Percentiles rank a stretch among this genome's conserved stretches.
Evolutionary conservation across 257 asterid genomes (phyloP).

Genomic region (Parsonsia alboflavescens): DNA sequence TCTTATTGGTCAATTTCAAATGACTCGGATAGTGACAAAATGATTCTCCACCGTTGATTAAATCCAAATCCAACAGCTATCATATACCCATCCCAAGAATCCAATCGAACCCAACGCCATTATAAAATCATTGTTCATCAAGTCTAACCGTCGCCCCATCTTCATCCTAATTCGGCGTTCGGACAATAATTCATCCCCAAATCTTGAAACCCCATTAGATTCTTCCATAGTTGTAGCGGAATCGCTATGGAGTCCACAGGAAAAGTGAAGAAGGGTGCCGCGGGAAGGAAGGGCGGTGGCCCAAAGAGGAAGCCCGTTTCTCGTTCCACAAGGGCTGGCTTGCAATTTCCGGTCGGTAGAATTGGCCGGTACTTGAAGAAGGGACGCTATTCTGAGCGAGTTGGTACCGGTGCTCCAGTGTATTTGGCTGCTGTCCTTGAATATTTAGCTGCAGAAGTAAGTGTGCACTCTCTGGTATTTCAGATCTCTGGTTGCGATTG

Average conservation of each 20-base stretch:
- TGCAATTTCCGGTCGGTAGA: slow-evolving; percentile 24
- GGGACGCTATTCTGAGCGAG: slow-evolving; percentile 27
- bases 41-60: slow-evolving; percentile 10
- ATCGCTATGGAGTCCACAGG: slow-evolving; percentile 23
- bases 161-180: background rate
- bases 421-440: slow-evolving; percentile 28
- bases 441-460: slow-evolving; percentile 29
- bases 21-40: slow-evolving; percentile 19
- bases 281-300: slow-evolving; percentile 39
- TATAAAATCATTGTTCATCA: slow-evolving; percentile 9
- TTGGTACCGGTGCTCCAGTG: slow-evolving; percentile 20
- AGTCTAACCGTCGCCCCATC: background rate
- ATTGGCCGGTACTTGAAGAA: slow-evolving; percentile 18
- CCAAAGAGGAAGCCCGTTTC: slow-evolving; percentile 41
- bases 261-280: slow-evolving; percentile 39
- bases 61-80: slow-evolving; percentile 21
- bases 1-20: slow-evolving; percentile 28
- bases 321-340: slow-evolving; percentile 27
- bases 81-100: background rate
- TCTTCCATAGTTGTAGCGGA: too few species aligned
- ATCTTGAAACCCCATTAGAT: too few species aligned
- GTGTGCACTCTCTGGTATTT: too few species aligned
- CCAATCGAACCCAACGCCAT: slow-evolving; percentile 7
- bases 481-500: too few species aligned
- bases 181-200: background rate